These are phyloP conservation scores for Rhodosporidiobolus odoratus DNA, from an alignment of 768 basidiomycete species.

Conservation along the genomic window DNA sequence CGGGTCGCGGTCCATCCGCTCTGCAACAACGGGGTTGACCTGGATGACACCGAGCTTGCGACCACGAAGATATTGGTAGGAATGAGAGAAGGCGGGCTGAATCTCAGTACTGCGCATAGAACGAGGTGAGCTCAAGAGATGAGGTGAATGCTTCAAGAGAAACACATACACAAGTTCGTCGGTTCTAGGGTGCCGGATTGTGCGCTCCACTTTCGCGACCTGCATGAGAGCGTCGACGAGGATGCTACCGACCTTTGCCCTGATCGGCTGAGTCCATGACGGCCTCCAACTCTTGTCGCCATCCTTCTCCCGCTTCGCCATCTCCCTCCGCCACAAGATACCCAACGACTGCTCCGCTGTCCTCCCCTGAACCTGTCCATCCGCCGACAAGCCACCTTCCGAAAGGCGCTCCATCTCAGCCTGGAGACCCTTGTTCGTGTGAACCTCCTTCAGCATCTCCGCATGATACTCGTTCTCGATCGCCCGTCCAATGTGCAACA, in stretches of 20 bases:
- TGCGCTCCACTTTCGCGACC: constrained; percentile 61
- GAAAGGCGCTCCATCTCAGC: constrained; percentile 31
- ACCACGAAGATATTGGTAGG: constrained; percentile 89
- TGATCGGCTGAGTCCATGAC: constrained; percentile 70
- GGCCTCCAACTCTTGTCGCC: constrained; percentile 66
- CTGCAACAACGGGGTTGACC: constrained; percentile 72
- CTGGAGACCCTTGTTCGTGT: constrained; percentile 32
- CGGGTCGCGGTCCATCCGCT: constrained; percentile 69
- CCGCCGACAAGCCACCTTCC: constrained; percentile 15
- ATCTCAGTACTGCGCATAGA: constrained; percentile 52
- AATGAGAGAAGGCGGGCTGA: constrained; percentile 85
- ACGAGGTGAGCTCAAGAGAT: neutral
- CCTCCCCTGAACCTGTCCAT: constrained; percentile 54
- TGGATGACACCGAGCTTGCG: constrained; percentile 87
- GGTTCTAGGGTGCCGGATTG: constrained; percentile 53
- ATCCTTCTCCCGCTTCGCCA: constrained; percentile 53
- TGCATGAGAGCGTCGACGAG: constrained; percentile 79
- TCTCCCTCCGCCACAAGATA: constrained; percentile 34
- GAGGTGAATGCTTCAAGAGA: constrained; percentile 6
- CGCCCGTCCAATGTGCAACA: constrained; percentile 71
- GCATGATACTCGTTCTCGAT: constrained; percentile 89
- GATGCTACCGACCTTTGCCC: constrained; percentile 73
- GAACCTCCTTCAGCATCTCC: constrained; percentile 55
- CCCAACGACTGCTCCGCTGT: constrained; percentile 50
- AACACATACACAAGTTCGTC: constrained; percentile 53